phyloP scores from a whole-genome alignment of 2,329 filamentous ascomycete species.

The Cadophora sp. region DNA sequence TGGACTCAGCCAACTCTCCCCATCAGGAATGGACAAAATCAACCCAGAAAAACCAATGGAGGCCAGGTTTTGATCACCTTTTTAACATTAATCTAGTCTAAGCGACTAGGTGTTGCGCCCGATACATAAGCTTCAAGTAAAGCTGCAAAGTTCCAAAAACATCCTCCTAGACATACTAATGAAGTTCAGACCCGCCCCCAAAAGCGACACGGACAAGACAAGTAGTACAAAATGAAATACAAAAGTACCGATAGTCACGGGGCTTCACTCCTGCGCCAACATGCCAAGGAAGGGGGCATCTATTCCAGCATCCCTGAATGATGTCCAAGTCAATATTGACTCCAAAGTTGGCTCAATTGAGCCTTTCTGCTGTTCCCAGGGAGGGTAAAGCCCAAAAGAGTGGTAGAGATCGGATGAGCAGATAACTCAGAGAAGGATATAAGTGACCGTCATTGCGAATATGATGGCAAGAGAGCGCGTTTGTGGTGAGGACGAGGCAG shows the following conservation, averaged over 20 bases:
- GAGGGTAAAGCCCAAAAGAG: background rate
- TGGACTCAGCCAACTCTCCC: too few relatives aligned
- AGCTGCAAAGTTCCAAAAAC: conserved; percentile 33
- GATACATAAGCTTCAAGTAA: conserved; percentile 25
- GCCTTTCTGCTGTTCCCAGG: background rate
- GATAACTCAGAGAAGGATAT: conserved; percentile 4
- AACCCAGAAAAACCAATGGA: background rate
- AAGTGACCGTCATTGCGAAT: conserved; percentile 12
- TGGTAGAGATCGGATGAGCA: background rate
- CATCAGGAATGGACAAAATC: background rate
- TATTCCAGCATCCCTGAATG: conserved; percentile 17
- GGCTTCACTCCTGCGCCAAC: conserved; percentile 13
- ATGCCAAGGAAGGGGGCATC: conserved; percentile 13
- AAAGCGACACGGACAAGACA: conserved; percentile 9
- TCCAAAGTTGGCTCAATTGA: conserved; percentile 13
- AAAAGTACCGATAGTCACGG: conserved; percentile 26
- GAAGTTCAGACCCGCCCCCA: conserved; percentile 17
- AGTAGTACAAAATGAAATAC: conserved; percentile 27
- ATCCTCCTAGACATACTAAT: conserved; percentile 31
- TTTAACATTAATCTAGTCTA: conserved; percentile 21
- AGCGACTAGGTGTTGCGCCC: conserved; percentile 19
- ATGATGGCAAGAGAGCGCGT: conserved; percentile 7
- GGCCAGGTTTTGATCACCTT: background rate
- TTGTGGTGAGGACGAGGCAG: background rate
- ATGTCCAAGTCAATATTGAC: background rate